Evolutionary conservation across 2,329 filamentous ascomycete genomes (phyloP).

Genomic region (Sarocladium strictum): DNA sequence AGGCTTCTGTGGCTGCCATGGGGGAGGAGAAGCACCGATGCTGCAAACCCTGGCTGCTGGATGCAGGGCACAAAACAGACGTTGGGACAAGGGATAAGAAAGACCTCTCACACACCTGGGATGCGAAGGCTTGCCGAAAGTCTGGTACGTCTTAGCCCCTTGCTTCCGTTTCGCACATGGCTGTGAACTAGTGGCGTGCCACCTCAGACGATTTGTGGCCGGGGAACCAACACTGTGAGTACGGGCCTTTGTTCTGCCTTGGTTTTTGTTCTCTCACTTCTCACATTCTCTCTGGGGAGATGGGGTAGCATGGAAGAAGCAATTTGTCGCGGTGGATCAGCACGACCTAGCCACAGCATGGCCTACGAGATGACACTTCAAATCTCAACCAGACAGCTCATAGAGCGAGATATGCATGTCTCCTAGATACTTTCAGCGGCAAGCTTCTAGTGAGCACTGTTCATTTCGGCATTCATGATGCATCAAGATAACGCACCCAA

Average conservation of each 20-base stretch:
- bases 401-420: not conserved
- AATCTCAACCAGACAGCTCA: not conserved
- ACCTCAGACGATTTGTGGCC: not conserved
- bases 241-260: not conserved
- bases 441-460: not conserved
- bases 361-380: not conserved
- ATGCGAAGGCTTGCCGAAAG: not conserved
- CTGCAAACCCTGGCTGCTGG: not conserved
- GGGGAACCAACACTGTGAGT: not conserved
- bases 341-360: not conserved
- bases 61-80: not conserved
- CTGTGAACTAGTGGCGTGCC: constrained; percentile 3
- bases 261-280: not conserved
- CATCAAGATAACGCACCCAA: no score
- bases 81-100: not conserved
- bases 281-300: not conserved
- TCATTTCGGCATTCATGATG: not conserved
- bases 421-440: not conserved
- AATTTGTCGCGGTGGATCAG: not conserved
- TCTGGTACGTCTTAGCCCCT: not conserved
- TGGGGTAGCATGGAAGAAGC: not conserved
- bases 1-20: constrained; percentile 1
- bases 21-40: not conserved
- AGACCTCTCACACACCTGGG: not conserved
- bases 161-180: constrained; percentile 1